Conservation (phyloP, 306 rosid genomes). For the Begonia loranthoides region DNA sequence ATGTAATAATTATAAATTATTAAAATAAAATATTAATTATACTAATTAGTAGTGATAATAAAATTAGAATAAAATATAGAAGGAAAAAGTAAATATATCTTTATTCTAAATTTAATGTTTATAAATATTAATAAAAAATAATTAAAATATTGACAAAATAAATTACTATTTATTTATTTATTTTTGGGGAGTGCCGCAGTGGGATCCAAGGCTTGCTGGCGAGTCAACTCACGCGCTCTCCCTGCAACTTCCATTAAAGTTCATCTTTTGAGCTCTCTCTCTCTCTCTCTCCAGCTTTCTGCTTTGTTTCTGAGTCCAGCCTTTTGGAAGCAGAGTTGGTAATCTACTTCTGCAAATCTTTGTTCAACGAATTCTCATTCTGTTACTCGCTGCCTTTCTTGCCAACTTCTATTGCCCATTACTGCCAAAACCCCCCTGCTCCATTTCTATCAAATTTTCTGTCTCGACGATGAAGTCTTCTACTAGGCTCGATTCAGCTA, state of each 20-base stretch:
- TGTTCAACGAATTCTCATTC: neutral
- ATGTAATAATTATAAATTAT: too few species aligned
- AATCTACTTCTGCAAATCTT: conserved; percentile 1
- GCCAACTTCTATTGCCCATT: conserved; percentile 15
- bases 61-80: too few species aligned
- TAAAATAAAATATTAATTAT: too few species aligned
- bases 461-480: conserved; percentile 48
- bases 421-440: too few species aligned
- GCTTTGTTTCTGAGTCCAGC: conserved; percentile 14
- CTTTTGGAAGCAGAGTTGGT: conserved; percentile 13
- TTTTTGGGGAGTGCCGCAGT: too few species aligned
- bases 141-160: too few species aligned
- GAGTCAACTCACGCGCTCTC: conserved; percentile 2
- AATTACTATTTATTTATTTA: too few species aligned
- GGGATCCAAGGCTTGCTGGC: too few species aligned
- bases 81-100: too few species aligned
- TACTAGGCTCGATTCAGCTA: conserved; percentile 59
- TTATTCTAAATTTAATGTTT: too few species aligned
- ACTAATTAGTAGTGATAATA: too few species aligned
- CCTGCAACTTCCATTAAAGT: conserved; percentile 24
- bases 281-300: conserved; percentile 16
- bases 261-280: conserved; percentile 22
- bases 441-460: neutral
- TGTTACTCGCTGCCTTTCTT: conserved; percentile 16
- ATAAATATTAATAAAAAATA: too few species aligned